Percentiles rank a stretch among this genome's conserved stretches.
Conservation (phyloP, 139 green algal genomes). For the Chlamydomonas schloesseri region DNA sequence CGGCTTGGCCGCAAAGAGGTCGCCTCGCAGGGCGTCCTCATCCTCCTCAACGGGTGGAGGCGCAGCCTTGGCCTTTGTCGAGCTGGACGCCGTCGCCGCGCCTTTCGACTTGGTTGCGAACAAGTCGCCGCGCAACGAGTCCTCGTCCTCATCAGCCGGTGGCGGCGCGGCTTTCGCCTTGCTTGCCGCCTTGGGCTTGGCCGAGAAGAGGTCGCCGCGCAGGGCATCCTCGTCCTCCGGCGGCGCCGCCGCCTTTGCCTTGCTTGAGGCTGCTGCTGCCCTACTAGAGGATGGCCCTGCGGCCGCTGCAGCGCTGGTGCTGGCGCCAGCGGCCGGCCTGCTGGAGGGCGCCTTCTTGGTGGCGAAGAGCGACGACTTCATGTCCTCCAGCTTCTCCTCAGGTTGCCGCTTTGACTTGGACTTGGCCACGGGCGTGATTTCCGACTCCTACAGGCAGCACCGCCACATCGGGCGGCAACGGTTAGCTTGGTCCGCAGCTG, state of each 20-base stretch:
- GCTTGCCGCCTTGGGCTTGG: neutral
- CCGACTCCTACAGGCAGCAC: conserved; percentile 14
- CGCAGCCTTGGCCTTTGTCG: neutral
- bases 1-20: neutral
- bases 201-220: conserved; percentile 23
- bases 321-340: neutral
- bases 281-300: conserved; percentile 12
- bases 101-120: neutral
- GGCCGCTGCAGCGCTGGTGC: neutral
- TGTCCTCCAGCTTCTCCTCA: conserved; percentile 1
- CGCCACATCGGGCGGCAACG: no score
- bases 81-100: neutral
- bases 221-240: neutral
- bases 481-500: no score
- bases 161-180: neutral
- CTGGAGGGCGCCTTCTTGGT: neutral
- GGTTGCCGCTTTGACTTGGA: neutral
- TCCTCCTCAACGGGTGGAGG: neutral
- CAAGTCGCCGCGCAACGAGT: neutral
- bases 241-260: neutral
- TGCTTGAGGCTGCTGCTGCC: neutral
- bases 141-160: neutral
- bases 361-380: conserved; percentile 26
- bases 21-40: neutral
- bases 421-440: neutral